Percentiles rank a stretch among this genome's conserved stretches.
These are phyloP conservation scores for Fusarium aywerte DNA, from an alignment of 2,329 filamentous ascomycete genomes.

Conservation along the genomic window DNA sequence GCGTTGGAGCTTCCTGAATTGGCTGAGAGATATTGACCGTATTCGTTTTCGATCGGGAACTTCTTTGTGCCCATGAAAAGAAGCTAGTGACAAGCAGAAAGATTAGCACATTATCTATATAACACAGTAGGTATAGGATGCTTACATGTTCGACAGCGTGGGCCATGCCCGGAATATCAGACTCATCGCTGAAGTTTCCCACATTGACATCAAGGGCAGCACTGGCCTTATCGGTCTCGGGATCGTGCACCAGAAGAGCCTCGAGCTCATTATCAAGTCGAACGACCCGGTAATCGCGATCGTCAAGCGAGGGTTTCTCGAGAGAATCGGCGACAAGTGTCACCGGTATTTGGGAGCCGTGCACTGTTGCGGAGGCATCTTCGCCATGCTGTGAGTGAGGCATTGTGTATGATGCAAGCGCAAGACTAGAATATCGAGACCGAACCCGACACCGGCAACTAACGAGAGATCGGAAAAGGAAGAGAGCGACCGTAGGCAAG, in stretches of 20 bases:
- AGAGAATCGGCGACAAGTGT: slow-evolving; percentile 72
- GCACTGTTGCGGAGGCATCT: slow-evolving; percentile 39
- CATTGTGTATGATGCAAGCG: slow-evolving; percentile 44
- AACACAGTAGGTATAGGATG: slow-evolving; percentile 3
- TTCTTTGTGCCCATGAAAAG: slow-evolving; percentile 99
- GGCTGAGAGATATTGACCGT: slow-evolving; percentile 89
- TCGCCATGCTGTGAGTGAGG: slow-evolving; percentile 46
- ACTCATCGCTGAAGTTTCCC: slow-evolving; percentile 91
- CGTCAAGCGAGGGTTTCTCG: slow-evolving; percentile 86
- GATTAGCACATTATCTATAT: slow-evolving; percentile 26
- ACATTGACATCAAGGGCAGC: slow-evolving; percentile 96
- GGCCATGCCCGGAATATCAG: slow-evolving; percentile 92
- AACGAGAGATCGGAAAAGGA: slow-evolving; percentile 12
- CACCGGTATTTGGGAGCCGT: slow-evolving; percentile 47
- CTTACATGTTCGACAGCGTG: slow-evolving; percentile 91
- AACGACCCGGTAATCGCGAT: slow-evolving; percentile 88
- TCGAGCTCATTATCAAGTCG: slow-evolving; percentile 87
- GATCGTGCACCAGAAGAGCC: slow-evolving; percentile 90
- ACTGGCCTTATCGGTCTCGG: slow-evolving; percentile 95
- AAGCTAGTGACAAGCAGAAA: slow-evolving; percentile 58
- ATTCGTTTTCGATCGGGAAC: slow-evolving; percentile 95
- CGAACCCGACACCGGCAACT: slow-evolving; percentile 16
- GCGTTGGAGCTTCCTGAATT: slow-evolving; percentile 95
- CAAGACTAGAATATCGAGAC: slow-evolving; percentile 23
- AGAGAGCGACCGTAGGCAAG: slow-evolving; percentile 21